Evolutionary conservation across 257 asterid genomes (phyloP), one percentile per base, ranked within the genome.

Genomic region (Solanum gandarillasii): DNA sequence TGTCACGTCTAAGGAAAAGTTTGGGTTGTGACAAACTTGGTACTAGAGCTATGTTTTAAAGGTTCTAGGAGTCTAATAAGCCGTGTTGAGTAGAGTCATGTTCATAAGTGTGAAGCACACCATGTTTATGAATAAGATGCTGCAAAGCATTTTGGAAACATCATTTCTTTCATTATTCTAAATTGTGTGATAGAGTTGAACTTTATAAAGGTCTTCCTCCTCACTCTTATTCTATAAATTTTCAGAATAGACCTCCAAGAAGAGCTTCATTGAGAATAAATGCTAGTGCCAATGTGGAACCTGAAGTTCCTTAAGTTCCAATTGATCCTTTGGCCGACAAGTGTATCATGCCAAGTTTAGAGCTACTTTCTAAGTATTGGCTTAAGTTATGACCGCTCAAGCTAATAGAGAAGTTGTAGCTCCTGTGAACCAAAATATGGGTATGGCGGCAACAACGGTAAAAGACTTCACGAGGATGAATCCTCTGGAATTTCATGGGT

Each of bases 71-170:
- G 9, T 52, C n/a, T 52, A 16, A 52, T 9, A 52, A 52, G n/a
- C 0, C 23, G 0, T 4, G 4, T 52, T 4, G 0, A 52, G n/a
- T 52, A 2, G 9, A 52, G 0, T 52, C 62, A 52, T 52, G n/a
- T 52, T 6, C 23, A 52, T 52, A 52, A 52, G 9, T 52, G 62
- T 52, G 23, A 52, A 52, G n/a, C 0, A 4, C 0, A 0, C 0
- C n/a, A 18, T 9, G 0, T 52, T 18, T 52, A 6, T 52, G 62
- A 16, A 52, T 52, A 52, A 52, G 1, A 18, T 6, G n/a, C 0
- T 52, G 3, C 62, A 52, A 52, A 16, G 62, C 62, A 7, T 7
- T 52, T 52, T 16, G 62, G 23, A 52, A 52, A 52, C 9, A 5
- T 52, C 62, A 52, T 9, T 52, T 52, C 9, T 6, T 52, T 52